These are phyloP conservation scores for Ampelocalamus luodianensis DNA, from an alignment of 176 grass and related monocot genomes.

Conservation along the genomic window DNA sequence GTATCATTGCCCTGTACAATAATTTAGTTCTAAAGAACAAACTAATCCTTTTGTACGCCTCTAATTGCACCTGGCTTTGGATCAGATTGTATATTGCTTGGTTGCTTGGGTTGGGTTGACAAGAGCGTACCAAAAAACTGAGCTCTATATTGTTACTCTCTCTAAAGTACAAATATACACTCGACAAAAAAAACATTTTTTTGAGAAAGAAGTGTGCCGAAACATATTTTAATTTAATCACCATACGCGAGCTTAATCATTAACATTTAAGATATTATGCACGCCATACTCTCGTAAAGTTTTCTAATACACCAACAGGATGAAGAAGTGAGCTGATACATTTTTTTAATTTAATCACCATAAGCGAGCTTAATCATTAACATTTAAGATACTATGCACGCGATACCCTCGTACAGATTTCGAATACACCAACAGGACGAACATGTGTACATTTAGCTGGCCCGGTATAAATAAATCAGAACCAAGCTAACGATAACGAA, in stretches of 20 bases:
- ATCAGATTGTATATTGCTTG: no score
- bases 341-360: background rate
- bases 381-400: background rate
- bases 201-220: background rate
- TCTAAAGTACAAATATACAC: no score
- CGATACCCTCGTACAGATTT: background rate
- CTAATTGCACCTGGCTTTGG: no score
- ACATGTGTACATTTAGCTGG: background rate
- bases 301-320: background rate
- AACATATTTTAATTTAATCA: background rate
- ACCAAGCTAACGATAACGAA: background rate
- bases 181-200: background rate
- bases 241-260: background rate
- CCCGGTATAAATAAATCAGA: background rate
- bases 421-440: background rate
- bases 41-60: no score
- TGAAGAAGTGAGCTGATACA: background rate
- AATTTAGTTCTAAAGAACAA: no score
- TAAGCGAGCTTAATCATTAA: background rate
- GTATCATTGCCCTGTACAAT: no score
- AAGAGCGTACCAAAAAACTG: no score
- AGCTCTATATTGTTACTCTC: no score
- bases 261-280: background rate
- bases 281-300: slow-evolving; percentile 1
- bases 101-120: no score